phyloP scores from a whole-genome alignment of 1,284 basidiomycete genomes.

The Leccinum insigne region DNA sequence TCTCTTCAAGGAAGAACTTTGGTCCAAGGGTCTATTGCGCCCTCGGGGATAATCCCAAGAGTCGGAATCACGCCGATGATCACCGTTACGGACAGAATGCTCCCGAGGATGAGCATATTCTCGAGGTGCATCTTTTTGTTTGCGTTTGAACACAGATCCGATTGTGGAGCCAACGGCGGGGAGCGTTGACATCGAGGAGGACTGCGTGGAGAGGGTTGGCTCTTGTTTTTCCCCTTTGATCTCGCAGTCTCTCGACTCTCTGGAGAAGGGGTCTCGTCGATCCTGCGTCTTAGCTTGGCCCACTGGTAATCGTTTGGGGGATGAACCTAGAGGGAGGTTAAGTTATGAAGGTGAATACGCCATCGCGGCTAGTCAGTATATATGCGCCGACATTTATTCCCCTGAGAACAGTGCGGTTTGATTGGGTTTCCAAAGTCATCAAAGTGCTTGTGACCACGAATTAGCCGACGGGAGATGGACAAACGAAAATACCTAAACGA shows the following conservation, averaged over 20 bases:
- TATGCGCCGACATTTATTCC: conserved; percentile 47
- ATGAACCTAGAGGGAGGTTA: conserved; percentile 44
- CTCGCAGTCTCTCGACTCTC: conserved; percentile 18
- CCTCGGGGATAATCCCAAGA: conserved; percentile 27
- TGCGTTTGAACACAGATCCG: conserved; percentile 33
- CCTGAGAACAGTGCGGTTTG: conserved; percentile 45
- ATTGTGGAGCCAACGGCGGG: conserved; percentile 32
- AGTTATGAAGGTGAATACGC: conserved; percentile 9
- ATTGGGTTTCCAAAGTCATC: conserved; percentile 42
- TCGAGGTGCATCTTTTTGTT: conserved; percentile 25
- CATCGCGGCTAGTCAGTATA: conserved; percentile 8
- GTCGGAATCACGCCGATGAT: conserved; percentile 30
- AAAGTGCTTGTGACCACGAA: conserved; percentile 40
- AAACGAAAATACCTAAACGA: conserved; percentile 38
- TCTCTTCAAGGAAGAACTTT: conserved; percentile 29
- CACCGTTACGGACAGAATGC: conserved; percentile 20
- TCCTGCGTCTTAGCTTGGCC: conserved; percentile 33
- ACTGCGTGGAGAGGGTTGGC: conserved; percentile 23
- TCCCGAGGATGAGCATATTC: conserved; percentile 21
- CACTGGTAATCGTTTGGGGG: conserved; percentile 48
- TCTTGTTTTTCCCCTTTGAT: conserved; percentile 26
- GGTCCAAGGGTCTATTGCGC: conserved; percentile 16
- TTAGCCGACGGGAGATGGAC: conserved; percentile 10
- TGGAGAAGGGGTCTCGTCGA: conserved; percentile 17
- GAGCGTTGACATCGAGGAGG: conserved; percentile 26